Base-by-base conservation (phyloP, 1,284 basidiomycete species). In the Coniophora puteana region DNA sequence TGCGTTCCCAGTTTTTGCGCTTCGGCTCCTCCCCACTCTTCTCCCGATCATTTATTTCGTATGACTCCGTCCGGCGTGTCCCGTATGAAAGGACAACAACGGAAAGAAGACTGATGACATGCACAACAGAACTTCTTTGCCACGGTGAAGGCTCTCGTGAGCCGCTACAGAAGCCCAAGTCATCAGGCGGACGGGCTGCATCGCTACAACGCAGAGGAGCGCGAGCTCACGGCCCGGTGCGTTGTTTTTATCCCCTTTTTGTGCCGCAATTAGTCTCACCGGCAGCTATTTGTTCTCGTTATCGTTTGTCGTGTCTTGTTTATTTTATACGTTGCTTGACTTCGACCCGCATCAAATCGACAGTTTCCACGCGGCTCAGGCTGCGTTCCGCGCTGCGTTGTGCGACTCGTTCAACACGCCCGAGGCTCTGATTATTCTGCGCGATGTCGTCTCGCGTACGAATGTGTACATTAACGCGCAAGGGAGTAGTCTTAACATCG, bases 401-500 rank as follows among this genome's bases (percentile, higher is more conserved):
- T 96, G 90, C 66, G 95, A 99, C 64, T 97, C 93, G 1, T 97
- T 99, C 74, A 95, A 99, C 65, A 99, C 95, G 0, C 91, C 93
- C 1, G 73, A 71, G 12, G 95, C 93, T 0, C 67, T 99, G 32
- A 76, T 79, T 50, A 68, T 82, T 40, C 66, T 99, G 11, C 75
- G 90, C 11, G 87, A 94, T 47, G 70, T 98, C 22, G 82, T 99
- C 20, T 88, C 87, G n/a, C 76, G 80, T 40, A 83, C 89, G 13
- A 98, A 98, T 61, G 72, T 93, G 20, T 99, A 98, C 68, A 83
- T 98, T 49, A 85, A 79, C 44, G 55, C 72, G 23, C 75, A 74
- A 25, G 73, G 73, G 24, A 76, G 74, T 53, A 67, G 64, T 26
- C 58, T 80, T 24, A 93, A 97, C 57, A 68, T 91, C 22, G 71